Evolutionary conservation across 495 filamentous ascomycete genomes (phyloP), one percentile per base, ranked within the genome.

Genomic region (Cetradonia linearis): DNA sequence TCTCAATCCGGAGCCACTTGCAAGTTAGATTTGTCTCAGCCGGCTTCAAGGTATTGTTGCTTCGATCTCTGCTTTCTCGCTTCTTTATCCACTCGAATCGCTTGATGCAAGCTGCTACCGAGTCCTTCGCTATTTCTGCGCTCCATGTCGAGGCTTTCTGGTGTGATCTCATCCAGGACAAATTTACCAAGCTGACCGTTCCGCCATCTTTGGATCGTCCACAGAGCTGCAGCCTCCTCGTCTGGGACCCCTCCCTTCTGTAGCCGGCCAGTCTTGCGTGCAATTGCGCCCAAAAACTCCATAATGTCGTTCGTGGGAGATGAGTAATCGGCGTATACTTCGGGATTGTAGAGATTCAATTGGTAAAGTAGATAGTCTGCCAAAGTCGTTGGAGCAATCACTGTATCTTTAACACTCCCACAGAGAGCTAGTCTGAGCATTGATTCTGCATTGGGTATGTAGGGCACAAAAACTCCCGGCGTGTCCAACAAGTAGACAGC

Each of bases 371-470:
- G 72, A 68, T 94, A 98, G 67, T 98, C 93, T 11, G 88, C 91
- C 25, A 97, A 64, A 3, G 84, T 87, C 50, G 83, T 77, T 1
- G 84, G 76, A 4, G 86, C 77, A 40, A 98, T 82, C 27, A 97
- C 76, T 0, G 86, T 85, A 68, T 96, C 91, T 67, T 95, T 93
- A 31, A 97, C 89, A 70, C 86, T 88, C 5, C 91, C 93, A 49
- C 88, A 90, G 0, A 97, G 78, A 8, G 92, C 84, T 23, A 98
- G 78, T 71, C 94, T 95, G 36, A 98, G 74, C 93, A 98, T 98
- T 30, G 86, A 81, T 68, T 91, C 87, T 5, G 84, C 78, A 70
- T 91, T 80, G 0, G 85, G 78, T 38, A 97, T 87, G 70, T 93
- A 95, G 0, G 93, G 93, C 58, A 96, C 78, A 71, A 97, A 97